Conservation (phyloP, 805 yeast genomes). For the Saccharomycopsis microspora region DNA sequence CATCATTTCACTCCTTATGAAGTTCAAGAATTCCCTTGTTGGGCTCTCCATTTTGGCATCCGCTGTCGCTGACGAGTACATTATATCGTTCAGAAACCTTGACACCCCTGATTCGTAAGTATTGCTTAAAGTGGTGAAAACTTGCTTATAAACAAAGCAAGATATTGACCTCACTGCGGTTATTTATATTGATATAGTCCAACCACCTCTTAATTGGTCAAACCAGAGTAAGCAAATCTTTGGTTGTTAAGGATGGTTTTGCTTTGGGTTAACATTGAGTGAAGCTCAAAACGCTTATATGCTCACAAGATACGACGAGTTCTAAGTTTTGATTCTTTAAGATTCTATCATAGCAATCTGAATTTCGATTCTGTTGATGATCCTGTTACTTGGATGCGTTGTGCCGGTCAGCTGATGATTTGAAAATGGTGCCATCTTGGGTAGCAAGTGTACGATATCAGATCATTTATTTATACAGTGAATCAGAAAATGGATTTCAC, state of each 20-base stretch:
- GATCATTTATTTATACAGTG: background rate
- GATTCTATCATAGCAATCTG: too few relatives aligned
- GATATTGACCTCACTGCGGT: too few relatives aligned
- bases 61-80: constrained; percentile 6
- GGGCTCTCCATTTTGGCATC: background rate
- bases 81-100: constrained; percentile 10
- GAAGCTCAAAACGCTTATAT: too few relatives aligned
- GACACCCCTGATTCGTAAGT: constrained; percentile 12
- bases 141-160: background rate
- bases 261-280: too few relatives aligned
- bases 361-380: too few relatives aligned
- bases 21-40: background rate
- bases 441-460: background rate
- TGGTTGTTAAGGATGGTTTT: too few relatives aligned
- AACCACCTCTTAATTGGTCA: too few relatives aligned
- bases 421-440: background rate
- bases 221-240: background rate
- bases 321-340: too few relatives aligned
- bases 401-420: too few relatives aligned
- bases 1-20: background rate
- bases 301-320: too few relatives aligned
- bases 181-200: too few relatives aligned
- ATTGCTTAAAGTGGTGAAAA: background rate
- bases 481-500: background rate
- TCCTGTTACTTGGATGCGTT: too few relatives aligned